phyloP scores from a whole-genome alignment of 2,329 filamentous ascomycete species.

The Scytalidium sp. region DNA sequence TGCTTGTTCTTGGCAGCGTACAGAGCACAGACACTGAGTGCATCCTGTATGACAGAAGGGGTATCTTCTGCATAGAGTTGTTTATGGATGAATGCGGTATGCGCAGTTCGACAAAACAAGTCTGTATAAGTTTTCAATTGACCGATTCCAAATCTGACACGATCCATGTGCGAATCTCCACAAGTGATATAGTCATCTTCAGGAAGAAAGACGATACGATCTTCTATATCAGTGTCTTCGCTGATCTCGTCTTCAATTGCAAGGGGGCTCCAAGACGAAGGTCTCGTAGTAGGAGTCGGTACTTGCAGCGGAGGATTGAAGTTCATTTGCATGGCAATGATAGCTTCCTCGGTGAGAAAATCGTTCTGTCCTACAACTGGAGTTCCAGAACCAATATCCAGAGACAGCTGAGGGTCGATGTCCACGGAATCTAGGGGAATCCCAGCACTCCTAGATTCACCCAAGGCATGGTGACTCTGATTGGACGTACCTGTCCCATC shows the following conservation, averaged over 20 bases:
- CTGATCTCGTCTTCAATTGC: not conserved
- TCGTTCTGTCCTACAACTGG: not conserved
- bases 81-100: slow-evolving; percentile 13
- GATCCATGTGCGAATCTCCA: not conserved
- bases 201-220: not conserved
- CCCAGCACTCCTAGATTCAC: not conserved
- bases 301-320: not conserved
- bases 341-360: not conserved
- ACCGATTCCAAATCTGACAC: slow-evolving; percentile 8
- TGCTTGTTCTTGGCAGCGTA: slow-evolving; percentile 8
- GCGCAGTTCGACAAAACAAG: slow-evolving; percentile 5
- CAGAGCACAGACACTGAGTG: slow-evolving; percentile 7
- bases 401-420: not conserved
- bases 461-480: not conserved
- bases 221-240: not conserved
- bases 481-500: not conserved
- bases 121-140: slow-evolving; percentile 10
- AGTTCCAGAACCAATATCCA: not conserved
- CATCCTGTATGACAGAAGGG: slow-evolving; percentile 9
- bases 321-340: not conserved
- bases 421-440: not conserved
- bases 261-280: not conserved
- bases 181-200: not conserved
- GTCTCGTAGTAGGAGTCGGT: not conserved
- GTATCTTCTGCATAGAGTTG: slow-evolving; percentile 3